phyloP scores from a whole-genome alignment of 495 filamentous ascomycete species.

The Cenococcum geophilum region DNA sequence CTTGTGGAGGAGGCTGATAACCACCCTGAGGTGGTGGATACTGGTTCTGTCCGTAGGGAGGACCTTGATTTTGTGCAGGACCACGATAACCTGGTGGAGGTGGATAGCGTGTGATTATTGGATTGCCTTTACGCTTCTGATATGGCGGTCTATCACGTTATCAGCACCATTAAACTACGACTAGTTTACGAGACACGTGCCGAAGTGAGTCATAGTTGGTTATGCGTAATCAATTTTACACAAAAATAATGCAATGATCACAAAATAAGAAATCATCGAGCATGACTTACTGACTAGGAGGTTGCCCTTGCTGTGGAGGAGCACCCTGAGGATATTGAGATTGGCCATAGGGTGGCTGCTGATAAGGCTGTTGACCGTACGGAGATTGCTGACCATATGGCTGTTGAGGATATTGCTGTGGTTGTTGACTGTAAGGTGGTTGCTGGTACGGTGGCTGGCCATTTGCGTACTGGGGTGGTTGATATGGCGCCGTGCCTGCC shows the following conservation, averaged over 20 bases:
- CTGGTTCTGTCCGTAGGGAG: slow-evolving; percentile 12
- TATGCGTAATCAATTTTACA: too few relatives aligned
- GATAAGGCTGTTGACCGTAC: slow-evolving; percentile 15
- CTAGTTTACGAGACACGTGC: background rate
- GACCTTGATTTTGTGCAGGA: slow-evolving; percentile 24
- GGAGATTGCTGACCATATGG: slow-evolving; percentile 23
- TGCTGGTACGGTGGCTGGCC: slow-evolving; percentile 16
- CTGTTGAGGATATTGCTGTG: slow-evolving; percentile 9
- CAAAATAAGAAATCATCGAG: too few relatives aligned
- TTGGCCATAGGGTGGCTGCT: slow-evolving; percentile 13
- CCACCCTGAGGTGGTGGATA: slow-evolving; percentile 16
- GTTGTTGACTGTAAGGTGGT: slow-evolving; percentile 7
- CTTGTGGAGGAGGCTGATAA: background rate
- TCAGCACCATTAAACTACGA: slow-evolving; percentile 3
- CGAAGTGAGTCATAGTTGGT: too few relatives aligned
- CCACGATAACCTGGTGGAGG: slow-evolving; percentile 39
- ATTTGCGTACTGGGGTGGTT: slow-evolving; percentile 15
- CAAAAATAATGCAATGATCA: too few relatives aligned
- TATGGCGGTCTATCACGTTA: slow-evolving; percentile 3
- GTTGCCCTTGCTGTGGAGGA: slow-evolving; percentile 21
- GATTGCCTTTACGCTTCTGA: slow-evolving; percentile 38
- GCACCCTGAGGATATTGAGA: slow-evolving; percentile 20
- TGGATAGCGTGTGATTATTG: slow-evolving; percentile 39
- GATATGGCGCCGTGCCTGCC: slow-evolving; percentile 23
- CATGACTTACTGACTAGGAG: slow-evolving; percentile 27